Evolutionary conservation across 257 asterid genomes (phyloP), one percentile per base, ranked within the genome.

Genomic region (Osmanthus fragrans): DNA sequence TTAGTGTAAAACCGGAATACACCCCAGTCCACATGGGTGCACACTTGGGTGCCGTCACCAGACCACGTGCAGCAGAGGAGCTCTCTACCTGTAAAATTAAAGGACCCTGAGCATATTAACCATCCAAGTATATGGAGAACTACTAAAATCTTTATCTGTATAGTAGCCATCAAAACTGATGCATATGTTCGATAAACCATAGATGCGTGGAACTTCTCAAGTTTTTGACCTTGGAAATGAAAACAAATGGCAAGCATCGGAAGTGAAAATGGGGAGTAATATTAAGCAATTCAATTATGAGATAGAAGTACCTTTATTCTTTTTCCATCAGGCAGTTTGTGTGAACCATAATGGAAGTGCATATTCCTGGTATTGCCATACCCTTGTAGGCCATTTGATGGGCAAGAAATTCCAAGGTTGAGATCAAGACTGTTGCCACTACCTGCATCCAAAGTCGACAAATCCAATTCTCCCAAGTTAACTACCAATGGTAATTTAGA

Each of bases 401-500:
- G 85, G 30, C 91, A 85, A 74, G 98, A 92, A 70, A 92, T 86
- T 77, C 97, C 91, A 30, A 94, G 98, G 85, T 88, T 94, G 77
- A 94, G 97, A 90, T 94, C 96, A 85, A 94, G 97, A 82, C 79
- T 86, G 82, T 85, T 82, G 70, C 82, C 81, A 32, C 79, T 81
- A 77, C 88, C 98, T 91, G 86, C 83, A 87, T 67, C 72, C 80
- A 84, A 34, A 37, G 36, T 23, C 72, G 42, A 30, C 25, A 63
- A 68, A 40, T 33, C 74, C 78, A 71, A 67, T 42, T 23, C 63
- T 64, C 71, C 74, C 51, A 69, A 33, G 80, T 73, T 76, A 67
- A 71, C 37, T 63, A 7, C 63, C 11, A 63, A 40, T 56, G 67
- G 73, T 73, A 63, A 63, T 70, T 30, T 15, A 51, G 39, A 40